A percentile compares a stretch with the other conserved stretches of the same genome.
Evolutionary conservation across 2,329 filamentous ascomycete species (phyloP).

Genomic region (Fusarium goolgardi): DNA sequence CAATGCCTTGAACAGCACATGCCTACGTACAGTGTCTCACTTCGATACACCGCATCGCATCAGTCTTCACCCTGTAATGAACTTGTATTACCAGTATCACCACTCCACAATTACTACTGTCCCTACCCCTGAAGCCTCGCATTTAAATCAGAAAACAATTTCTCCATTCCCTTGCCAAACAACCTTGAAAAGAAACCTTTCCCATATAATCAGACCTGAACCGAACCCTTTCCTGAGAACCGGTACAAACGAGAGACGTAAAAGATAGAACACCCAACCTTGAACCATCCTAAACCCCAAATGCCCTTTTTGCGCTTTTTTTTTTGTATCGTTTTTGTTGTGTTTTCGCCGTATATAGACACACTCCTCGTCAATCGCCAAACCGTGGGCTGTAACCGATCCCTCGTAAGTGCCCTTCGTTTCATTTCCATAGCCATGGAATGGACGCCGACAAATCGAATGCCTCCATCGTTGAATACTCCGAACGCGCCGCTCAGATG

Average conservation of each 20-base stretch:
- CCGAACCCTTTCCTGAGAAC: constrained; percentile 35
- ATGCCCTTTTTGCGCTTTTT: constrained; percentile 38
- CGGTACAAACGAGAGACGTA: constrained; percentile 36
- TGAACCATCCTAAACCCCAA: constrained; percentile 37
- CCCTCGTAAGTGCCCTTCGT: constrained; percentile 25
- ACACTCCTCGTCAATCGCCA: constrained; percentile 16
- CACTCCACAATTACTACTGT: constrained; percentile 27
- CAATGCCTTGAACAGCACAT: background rate
- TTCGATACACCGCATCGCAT: background rate
- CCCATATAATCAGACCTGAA: constrained; percentile 31
- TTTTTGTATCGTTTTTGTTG: constrained; percentile 24
- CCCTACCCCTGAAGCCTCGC: constrained; percentile 5
- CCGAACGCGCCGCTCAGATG: constrained; percentile 37
- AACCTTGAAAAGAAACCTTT: constrained; percentile 39
- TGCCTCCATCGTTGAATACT: constrained; percentile 37
- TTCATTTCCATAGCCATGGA: constrained; percentile 30
- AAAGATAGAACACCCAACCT: constrained; percentile 23
- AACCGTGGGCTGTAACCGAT: constrained; percentile 29
- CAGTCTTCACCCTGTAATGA: constrained; percentile 25
- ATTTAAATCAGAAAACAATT: constrained; percentile 39
- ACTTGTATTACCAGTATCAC: constrained; percentile 30
- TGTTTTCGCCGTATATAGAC: constrained; percentile 35
- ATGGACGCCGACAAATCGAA: constrained; percentile 41
- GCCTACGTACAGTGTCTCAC: background rate
- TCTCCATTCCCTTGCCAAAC: constrained; percentile 39